phyloP scores from a whole-genome alignment of 83 land plant species.

The Diphasiastrum complanatum region DNA sequence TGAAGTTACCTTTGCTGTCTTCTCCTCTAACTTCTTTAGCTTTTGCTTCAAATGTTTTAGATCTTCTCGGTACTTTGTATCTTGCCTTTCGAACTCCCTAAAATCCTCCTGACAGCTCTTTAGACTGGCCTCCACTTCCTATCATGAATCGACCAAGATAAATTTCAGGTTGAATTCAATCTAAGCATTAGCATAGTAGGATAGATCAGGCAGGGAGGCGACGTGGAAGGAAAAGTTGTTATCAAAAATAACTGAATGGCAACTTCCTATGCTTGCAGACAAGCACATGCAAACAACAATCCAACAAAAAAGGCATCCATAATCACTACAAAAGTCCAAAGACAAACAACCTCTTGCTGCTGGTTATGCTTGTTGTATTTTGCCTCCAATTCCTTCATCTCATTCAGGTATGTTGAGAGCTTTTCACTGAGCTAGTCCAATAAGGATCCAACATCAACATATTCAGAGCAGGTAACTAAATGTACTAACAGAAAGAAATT shows the following conservation, averaged over 20 bases:
- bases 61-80: constrained; percentile 83
- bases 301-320: too few relatives aligned
- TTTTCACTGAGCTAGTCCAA: constrained; percentile 86
- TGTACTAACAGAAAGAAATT: too few relatives aligned
- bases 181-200: neutral
- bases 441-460: neutral
- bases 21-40: constrained; percentile 81
- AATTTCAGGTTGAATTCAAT: neutral
- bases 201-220: too few relatives aligned
- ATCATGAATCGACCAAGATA: too few relatives aligned
- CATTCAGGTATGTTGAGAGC: constrained; percentile 38
- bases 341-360: constrained; percentile 62
- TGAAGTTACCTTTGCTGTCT: constrained; percentile 55
- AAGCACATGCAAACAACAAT: too few relatives aligned
- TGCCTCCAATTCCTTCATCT: constrained; percentile 72
- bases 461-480: neutral
- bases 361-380: constrained; percentile 50
- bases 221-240: too few relatives aligned
- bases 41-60: constrained; percentile 85
- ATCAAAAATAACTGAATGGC: too few relatives aligned
- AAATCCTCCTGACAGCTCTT: constrained; percentile 70
- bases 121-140: constrained; percentile 69
- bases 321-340: too few relatives aligned
- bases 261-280: too few relatives aligned
- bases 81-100: constrained; percentile 88